A percentile compares a stretch with the other conserved stretches of the same genome.
These are phyloP conservation scores for Ogataea philodendri DNA, from an alignment of 805 yeast species.

Conservation along the genomic window DNA sequence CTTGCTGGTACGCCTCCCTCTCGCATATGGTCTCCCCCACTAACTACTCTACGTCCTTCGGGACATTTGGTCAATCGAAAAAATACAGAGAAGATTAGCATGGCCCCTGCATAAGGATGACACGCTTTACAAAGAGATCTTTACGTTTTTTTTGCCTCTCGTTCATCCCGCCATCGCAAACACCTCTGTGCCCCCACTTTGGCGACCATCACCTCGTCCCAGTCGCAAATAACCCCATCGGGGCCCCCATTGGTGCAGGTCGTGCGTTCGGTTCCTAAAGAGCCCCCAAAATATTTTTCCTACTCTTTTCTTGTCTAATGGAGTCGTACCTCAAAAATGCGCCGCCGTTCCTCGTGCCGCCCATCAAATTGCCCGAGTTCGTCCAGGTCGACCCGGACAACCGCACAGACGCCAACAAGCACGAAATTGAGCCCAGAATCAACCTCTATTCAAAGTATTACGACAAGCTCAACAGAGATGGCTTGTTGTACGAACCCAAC, in stretches of 20 bases:
- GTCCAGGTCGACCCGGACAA: slow-evolving; percentile 1
- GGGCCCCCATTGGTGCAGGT: too few relatives aligned
- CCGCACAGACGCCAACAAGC: too few relatives aligned
- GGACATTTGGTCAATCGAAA: slow-evolving; percentile 99
- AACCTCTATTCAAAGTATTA: slow-evolving; percentile 28
- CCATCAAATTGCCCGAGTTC: slow-evolving; percentile 20
- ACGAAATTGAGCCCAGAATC: slow-evolving; percentile 7
- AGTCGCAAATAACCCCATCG: too few relatives aligned
- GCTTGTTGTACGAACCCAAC: slow-evolving; percentile 22
- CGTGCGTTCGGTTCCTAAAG: slow-evolving; percentile 12
- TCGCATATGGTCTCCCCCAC: slow-evolving; percentile 1
- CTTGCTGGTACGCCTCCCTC: too few relatives aligned
- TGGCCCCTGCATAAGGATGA: slow-evolving; percentile 99
- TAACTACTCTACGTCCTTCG: slow-evolving; percentile 45
- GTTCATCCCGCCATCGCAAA: too few relatives aligned
- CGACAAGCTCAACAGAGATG: slow-evolving; percentile 25
- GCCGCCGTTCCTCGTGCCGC: slow-evolving; percentile 25
- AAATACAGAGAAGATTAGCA: slow-evolving; percentile 99
- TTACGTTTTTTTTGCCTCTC: slow-evolving; percentile 66
- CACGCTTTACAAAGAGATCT: slow-evolving; percentile 99
- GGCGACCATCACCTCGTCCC: too few relatives aligned
- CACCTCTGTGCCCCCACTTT: too few relatives aligned
- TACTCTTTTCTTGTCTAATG: slow-evolving; percentile 12
- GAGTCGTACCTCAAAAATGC: slow-evolving; percentile 25
- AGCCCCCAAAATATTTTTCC: slow-evolving; percentile 5